Evolutionary conservation across 2,329 filamentous ascomycete species (phyloP), one percentile per base, ranked within the genome.

Genomic region (Didymellaceae sp.): DNA sequence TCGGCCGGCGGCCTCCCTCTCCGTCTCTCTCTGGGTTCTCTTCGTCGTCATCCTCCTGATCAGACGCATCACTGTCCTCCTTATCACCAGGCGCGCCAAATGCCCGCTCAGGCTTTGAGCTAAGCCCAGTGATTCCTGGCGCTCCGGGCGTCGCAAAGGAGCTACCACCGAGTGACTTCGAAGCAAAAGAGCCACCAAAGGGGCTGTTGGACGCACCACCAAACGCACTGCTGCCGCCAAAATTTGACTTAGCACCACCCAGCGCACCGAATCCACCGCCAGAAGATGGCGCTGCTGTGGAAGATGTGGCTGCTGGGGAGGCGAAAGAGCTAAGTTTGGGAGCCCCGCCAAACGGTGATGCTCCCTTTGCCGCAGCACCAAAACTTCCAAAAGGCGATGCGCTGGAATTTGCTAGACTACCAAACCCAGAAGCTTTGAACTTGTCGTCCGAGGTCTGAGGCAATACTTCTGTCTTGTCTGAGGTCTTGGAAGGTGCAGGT

Each of bases 41-140:
- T 5, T 62, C 58, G 6, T 83, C 80, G 35, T 83, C 85, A 13
- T 81, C 81, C 13, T 79, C 77, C n/a, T 78, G 76, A 6, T 73
- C 76, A 7, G 80, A 81, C 31, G 85, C 84, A 2, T 77, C 80
- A 52, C 84, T 37, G 11, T 46, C 41, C 22, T 55, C 46, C 26
- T 51, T 51, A 4, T 58, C 87, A 30, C 86, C 86, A 1, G 89
- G 84, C 10, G 90, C 88, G 24, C 91, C 91, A 68, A 96, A 94
- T 0, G 90, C 82, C 72, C 84, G 90, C 3, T 82, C 80, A 11
- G 84, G 79, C 70, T 89, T 89, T 52, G 80, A 79, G 50, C 77
- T 83, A 64, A 75, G 56, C 2, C 76, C 76, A 52, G 78, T 72
- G 37, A 76, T 75, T 65, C 40, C 75, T 10, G 62, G 61, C 41